phyloP scores from a whole-genome alignment of 331 rosid species.

The Malus hybrid region DNA sequence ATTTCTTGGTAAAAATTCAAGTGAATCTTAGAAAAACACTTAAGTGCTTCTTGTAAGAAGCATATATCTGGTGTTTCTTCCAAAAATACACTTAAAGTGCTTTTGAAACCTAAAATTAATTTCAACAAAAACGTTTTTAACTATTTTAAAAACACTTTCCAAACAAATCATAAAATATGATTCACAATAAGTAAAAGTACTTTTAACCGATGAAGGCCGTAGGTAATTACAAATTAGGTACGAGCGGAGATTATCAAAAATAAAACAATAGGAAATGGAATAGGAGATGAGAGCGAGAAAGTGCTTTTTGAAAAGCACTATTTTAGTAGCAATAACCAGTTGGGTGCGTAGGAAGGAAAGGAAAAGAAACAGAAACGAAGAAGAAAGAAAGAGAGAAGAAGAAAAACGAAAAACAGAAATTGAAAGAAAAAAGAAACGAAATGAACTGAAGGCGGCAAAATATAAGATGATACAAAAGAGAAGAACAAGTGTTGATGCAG shows the following conservation, averaged over 20 bases:
- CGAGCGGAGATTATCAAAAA: background rate
- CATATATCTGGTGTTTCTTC: accelerated
- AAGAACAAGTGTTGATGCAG: slow-evolving; percentile 18
- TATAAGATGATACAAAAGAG: slow-evolving; percentile 28
- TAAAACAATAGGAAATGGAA: background rate
- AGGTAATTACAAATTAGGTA: background rate
- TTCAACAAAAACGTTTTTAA: too few relatives aligned
- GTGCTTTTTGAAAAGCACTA: slow-evolving; percentile 12
- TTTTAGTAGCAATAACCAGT: slow-evolving; percentile 10
- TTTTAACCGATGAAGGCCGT: background rate
- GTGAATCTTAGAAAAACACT: too few relatives aligned
- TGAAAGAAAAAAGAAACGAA: background rate
- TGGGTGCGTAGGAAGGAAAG: slow-evolving; percentile 4
- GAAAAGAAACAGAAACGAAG: background rate
- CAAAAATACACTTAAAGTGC: accelerated
- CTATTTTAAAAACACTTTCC: too few relatives aligned
- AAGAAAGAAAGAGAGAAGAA: background rate
- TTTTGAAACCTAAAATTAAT: too few relatives aligned
- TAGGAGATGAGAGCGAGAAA: background rate
- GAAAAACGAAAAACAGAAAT: background rate
- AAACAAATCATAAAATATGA: too few relatives aligned
- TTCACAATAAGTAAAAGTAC: too few relatives aligned
- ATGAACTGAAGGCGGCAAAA: slow-evolving; percentile 12
- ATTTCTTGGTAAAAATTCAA: too few relatives aligned
- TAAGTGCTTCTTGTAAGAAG: too few relatives aligned